Percentiles rank a stretch among this genome's conserved stretches.
Evolutionary conservation across 495 filamentous ascomycete genomes (phyloP).

Genomic region (Lasiosphaeria ovina): DNA sequence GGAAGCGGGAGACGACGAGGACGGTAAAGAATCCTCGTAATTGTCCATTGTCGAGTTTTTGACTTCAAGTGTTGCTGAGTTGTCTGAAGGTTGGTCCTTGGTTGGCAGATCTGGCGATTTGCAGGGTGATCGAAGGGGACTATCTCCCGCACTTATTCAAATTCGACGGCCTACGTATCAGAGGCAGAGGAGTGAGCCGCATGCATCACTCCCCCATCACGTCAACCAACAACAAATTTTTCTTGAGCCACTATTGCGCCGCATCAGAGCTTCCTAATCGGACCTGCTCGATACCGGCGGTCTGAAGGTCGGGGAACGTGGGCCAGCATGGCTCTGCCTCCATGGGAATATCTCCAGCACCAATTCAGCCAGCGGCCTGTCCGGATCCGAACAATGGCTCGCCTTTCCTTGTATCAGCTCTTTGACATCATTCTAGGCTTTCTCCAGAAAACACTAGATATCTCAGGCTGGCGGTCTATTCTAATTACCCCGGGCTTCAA

Average conservation of each 20-base stretch:
- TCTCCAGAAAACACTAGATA: too few species aligned
- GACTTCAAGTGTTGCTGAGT: not conserved
- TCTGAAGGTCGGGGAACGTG: not conserved
- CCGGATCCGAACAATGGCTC: not conserved
- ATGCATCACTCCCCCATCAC: not conserved
- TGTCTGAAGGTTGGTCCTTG: not conserved
- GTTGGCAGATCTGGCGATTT: not conserved
- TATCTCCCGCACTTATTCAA: not conserved
- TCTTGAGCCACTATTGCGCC: not conserved
- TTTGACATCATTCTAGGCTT: too few species aligned
- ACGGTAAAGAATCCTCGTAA: slow-evolving; percentile 11
- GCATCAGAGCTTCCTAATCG: not conserved
- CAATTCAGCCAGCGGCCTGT: not conserved
- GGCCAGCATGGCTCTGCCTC: not conserved
- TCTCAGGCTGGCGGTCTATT: too few species aligned
- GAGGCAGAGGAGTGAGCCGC: not conserved
- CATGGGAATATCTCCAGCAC: not conserved
- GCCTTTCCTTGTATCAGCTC: too few species aligned
- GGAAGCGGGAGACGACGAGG: slow-evolving; percentile 16
- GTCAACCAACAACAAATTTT: not conserved
- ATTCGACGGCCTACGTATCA: too few species aligned
- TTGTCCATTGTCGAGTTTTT: slow-evolving; percentile 7
- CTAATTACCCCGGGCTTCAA: not conserved
- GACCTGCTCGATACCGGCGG: slow-evolving; percentile 3
- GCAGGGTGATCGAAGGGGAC: not conserved